Evolutionary conservation across 2,329 filamentous ascomycete species (phyloP).

Genomic region (Diaporthe vexans): DNA sequence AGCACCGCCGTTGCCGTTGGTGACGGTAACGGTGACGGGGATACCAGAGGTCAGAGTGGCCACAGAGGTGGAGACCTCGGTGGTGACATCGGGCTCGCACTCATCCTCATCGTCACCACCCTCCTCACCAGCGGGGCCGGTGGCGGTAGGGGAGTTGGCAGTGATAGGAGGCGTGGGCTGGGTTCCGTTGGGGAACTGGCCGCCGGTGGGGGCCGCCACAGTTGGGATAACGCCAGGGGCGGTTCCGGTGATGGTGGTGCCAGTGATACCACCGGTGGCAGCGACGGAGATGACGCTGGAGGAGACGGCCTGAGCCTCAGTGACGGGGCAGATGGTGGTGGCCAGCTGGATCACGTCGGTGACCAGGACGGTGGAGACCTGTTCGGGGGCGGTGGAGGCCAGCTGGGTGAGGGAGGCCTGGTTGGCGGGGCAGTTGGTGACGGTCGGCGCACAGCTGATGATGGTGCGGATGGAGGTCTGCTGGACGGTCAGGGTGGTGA

Average conservation of each 20-base stretch:
- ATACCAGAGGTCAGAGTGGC: conserved; percentile 47
- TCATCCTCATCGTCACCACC: conserved; percentile 32
- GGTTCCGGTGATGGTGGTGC: conserved; percentile 58
- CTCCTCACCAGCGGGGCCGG: not conserved
- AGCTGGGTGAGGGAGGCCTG: conserved; percentile 48
- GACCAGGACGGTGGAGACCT: conserved; percentile 51
- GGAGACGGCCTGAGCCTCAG: conserved; percentile 54
- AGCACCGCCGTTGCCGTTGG: conserved; percentile 38
- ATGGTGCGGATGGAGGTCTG: conserved; percentile 54
- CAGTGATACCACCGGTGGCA: conserved; percentile 52
- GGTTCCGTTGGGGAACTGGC: conserved; percentile 31
- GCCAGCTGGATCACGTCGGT: conserved; percentile 56
- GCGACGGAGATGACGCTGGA: conserved; percentile 52
- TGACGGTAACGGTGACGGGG: conserved; percentile 44
- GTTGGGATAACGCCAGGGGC: conserved; percentile 48
- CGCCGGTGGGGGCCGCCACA: not conserved
- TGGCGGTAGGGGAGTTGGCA: conserved; percentile 24
- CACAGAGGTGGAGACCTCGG: conserved; percentile 45
- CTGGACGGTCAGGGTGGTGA: conserved; percentile 57
- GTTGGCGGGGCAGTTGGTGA: conserved; percentile 57
- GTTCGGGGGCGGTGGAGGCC: conserved; percentile 46
- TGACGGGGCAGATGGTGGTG: conserved; percentile 59
- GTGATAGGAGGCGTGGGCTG: conserved; percentile 5
- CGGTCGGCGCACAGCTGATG: conserved; percentile 54
- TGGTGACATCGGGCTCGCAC: conserved; percentile 45